These are phyloP conservation scores for Pholiota molesta DNA, from an alignment of 768 basidiomycete species.

Conservation along the genomic window DNA sequence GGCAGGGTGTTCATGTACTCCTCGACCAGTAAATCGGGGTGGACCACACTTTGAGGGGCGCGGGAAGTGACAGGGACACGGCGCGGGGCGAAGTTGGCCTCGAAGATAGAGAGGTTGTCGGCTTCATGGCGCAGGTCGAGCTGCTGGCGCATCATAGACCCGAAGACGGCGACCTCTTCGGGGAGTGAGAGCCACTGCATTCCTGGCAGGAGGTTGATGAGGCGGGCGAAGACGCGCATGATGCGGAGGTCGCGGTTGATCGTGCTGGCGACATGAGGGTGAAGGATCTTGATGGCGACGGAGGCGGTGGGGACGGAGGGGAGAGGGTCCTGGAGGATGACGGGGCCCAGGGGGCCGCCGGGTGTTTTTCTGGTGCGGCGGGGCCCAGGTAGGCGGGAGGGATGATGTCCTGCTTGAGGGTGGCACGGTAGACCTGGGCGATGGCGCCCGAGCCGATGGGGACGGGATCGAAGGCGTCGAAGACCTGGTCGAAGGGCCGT, in stretches of 20 bases:
- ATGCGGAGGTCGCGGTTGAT: constrained; percentile 92
- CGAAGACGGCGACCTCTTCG: constrained; percentile 94
- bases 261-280: constrained; percentile 80
- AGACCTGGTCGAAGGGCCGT: constrained; percentile 83
- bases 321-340: constrained; percentile 65
- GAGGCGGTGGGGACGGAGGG: constrained; percentile 80
- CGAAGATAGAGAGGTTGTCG: constrained; percentile 83
- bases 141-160: constrained; percentile 95
- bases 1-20: constrained; percentile 94
- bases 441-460: constrained; percentile 99
- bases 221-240: constrained; percentile 89
- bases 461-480: constrained; percentile 81
- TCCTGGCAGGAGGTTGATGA: constrained; percentile 80
- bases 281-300: constrained; percentile 95
- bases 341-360: constrained; percentile 48
- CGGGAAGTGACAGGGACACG: constrained; percentile 89
- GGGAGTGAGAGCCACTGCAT: constrained; percentile 97
- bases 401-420: constrained; percentile 80
- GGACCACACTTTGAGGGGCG: constrained; percentile 85
- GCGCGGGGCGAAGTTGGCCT: constrained; percentile 80
- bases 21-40: constrained; percentile 85
- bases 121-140: constrained; percentile 91
- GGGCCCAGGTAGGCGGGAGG: constrained; percentile 81
- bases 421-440: constrained; percentile 96
- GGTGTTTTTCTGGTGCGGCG: constrained; percentile 58